Percentiles rank a stretch among this genome's conserved stretches.
phyloP scores from a whole-genome alignment of 345 rosid species.

The Linum lewisii region DNA sequence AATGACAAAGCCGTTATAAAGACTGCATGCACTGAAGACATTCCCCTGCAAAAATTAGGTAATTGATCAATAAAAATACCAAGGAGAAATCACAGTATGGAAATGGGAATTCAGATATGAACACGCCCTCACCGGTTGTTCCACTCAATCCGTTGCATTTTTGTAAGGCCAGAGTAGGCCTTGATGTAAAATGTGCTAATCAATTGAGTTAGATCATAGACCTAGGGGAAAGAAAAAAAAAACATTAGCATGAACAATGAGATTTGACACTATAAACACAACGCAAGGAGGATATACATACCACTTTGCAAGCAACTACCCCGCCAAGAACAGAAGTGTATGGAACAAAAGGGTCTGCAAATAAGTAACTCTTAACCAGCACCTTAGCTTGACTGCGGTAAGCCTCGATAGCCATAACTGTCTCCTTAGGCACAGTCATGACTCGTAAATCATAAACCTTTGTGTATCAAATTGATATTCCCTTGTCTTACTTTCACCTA shows the following conservation, averaged over 20 bases:
- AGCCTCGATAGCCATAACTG: conserved; percentile 44
- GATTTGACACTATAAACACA: neutral
- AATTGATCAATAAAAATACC: neutral
- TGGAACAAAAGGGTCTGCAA: conserved; percentile 57
- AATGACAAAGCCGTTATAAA: conserved; percentile 20
- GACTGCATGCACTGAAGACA: conserved; percentile 20
- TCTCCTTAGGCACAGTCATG: conserved; percentile 25
- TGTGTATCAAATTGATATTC: conserved; percentile 7
- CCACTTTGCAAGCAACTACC: conserved; percentile 74
- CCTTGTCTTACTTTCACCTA: conserved; percentile 8
- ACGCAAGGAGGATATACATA: conserved; percentile 21
- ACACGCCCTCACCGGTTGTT: conserved; percentile 20
- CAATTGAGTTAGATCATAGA: conserved; percentile 19
- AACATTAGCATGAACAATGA: neutral
- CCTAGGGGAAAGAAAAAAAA: conserved; percentile 7
- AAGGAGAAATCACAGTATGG: neutral
- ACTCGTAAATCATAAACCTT: conserved; percentile 10
- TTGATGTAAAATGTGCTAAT: conserved; percentile 22
- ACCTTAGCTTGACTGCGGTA: conserved; percentile 58
- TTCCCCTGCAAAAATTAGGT: conserved; percentile 13
- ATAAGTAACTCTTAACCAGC: conserved; percentile 50
- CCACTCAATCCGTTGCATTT: conserved; percentile 24
- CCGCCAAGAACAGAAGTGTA: conserved; percentile 68
- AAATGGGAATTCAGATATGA: neutral
- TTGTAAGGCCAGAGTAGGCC: conserved; percentile 19